Percentiles rank a stretch among this genome's conserved stretches.
phyloP scores from a whole-genome alignment of 208 protist genomes.

The Zelonia costaricensis region DNA sequence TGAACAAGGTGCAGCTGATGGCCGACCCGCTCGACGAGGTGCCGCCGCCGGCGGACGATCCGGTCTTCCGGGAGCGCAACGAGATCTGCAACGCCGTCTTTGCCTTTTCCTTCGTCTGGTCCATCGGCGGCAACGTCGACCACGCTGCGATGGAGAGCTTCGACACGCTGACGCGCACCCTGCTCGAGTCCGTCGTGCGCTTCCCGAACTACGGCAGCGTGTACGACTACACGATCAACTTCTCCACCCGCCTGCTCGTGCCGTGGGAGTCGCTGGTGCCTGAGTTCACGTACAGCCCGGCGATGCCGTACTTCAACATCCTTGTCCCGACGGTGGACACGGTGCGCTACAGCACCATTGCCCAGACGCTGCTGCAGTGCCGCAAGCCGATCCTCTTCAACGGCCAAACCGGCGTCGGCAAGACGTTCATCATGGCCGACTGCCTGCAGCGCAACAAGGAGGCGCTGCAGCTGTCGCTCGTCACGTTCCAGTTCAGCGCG shows the following conservation, averaged over 20 bases:
- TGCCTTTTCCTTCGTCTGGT: constrained; percentile 96
- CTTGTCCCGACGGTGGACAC: constrained; percentile 98
- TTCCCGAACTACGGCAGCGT: constrained; percentile 91
- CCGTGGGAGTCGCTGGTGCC: constrained; percentile 83
- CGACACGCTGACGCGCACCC: constrained; percentile 81
- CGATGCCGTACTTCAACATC: constrained; percentile 96
- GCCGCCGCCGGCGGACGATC: constrained; percentile 43
- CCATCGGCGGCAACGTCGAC: constrained; percentile 95
- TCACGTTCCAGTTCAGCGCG: constrained; percentile 96
- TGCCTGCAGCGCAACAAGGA: constrained; percentile 80
- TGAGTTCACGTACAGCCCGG: constrained; percentile 81
- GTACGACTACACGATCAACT: constrained; percentile 96
- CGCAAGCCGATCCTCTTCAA: constrained; percentile 94
- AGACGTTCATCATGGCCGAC: constrained; percentile 94
- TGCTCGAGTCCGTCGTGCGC: constrained; percentile 84
- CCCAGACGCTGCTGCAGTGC: constrained; percentile 85
- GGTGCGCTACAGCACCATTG: constrained; percentile 93
- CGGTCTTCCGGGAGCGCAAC: constrained; percentile 83
- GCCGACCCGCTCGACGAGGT: constrained; percentile 61
- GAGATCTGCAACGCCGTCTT: constrained; percentile 92
- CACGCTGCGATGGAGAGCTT: constrained; percentile 89
- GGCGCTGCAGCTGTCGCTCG: constrained; percentile 69
- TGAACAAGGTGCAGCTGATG: constrained; percentile 78
- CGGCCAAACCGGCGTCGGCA: constrained; percentile 96
- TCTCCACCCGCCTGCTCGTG: constrained; percentile 71